Evolutionary conservation across 2,329 filamentous ascomycete genomes (phyloP).

Genomic region (Aspergillus ruber): DNA sequence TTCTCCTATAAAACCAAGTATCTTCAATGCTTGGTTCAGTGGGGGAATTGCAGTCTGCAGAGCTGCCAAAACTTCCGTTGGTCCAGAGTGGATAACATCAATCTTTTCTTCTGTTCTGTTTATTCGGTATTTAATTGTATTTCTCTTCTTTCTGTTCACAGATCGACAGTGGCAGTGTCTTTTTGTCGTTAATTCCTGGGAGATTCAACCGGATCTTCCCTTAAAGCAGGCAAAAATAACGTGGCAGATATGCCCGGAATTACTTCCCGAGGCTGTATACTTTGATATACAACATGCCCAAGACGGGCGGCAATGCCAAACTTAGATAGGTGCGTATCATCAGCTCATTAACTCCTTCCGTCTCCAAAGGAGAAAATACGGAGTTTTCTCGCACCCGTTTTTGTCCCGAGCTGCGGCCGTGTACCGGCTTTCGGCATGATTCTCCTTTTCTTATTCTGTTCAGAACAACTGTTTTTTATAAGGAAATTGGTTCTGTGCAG

Average conservation of each 20-base stretch:
- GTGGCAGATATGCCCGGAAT: background rate
- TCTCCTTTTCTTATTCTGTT: too few species aligned
- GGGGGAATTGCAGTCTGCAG: background rate
- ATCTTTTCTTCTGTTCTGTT: background rate
- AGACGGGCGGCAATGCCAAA: too few species aligned
- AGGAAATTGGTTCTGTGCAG: too few species aligned
- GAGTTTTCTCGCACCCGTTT: background rate
- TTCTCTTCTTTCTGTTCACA: constrained; percentile 11
- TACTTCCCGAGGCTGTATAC: background rate
- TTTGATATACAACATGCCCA: too few species aligned
- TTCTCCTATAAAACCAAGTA: too few species aligned
- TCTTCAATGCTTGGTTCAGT: background rate
- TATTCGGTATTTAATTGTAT: background rate
- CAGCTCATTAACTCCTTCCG: background rate
- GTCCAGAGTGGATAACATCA: background rate
- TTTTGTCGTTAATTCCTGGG: background rate
- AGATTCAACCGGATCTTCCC: background rate
- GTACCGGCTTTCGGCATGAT: too few species aligned
- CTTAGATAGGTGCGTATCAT: too few species aligned
- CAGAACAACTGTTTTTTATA: too few species aligned
- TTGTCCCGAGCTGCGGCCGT: background rate
- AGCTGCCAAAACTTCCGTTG: background rate
- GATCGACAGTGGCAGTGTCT: constrained; percentile 25
- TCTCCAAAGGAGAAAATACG: background rate
- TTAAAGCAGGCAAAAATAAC: background rate